Percentiles rank a stretch among this genome's conserved stretches.
phyloP scores from a whole-genome alignment of 441 rosid genomes.

The Lepidium campestre region DNA sequence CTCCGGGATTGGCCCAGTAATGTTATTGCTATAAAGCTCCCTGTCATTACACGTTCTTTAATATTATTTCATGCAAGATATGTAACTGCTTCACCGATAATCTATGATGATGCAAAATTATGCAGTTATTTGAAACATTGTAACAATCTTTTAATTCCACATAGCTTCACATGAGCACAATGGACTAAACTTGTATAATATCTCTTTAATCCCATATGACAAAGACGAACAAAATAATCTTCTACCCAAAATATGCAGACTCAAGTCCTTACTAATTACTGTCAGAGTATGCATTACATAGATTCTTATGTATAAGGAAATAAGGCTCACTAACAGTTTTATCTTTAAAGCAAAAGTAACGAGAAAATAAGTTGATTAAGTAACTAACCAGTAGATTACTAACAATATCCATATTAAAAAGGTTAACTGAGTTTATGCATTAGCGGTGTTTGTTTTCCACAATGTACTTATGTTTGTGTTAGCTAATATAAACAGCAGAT shows the following conservation, averaged over 20 bases:
- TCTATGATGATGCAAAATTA: neutral
- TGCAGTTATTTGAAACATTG: neutral
- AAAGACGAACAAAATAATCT: neutral
- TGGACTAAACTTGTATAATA: neutral
- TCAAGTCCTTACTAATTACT: neutral
- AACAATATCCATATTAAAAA: no score
- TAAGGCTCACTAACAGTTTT: neutral
- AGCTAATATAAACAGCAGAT: no score
- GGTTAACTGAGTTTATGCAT: no score
- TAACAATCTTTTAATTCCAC: neutral
- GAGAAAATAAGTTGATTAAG: no score
- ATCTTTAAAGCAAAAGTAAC: no score
- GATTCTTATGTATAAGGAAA: neutral
- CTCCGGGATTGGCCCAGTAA: constrained; percentile 79
- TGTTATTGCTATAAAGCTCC: constrained; percentile 91
- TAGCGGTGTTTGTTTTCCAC: no score
- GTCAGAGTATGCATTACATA: neutral
- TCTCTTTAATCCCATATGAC: neutral
- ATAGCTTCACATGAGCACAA: neutral
- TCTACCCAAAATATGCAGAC: neutral
- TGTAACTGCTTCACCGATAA: neutral
- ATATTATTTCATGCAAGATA: neutral
- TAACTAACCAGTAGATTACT: no score
- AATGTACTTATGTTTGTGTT: no score
- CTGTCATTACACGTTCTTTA: constrained; percentile 33